phyloP scores from a whole-genome alignment of 129 eudicot genomes.

The Calendula officinalis region DNA sequence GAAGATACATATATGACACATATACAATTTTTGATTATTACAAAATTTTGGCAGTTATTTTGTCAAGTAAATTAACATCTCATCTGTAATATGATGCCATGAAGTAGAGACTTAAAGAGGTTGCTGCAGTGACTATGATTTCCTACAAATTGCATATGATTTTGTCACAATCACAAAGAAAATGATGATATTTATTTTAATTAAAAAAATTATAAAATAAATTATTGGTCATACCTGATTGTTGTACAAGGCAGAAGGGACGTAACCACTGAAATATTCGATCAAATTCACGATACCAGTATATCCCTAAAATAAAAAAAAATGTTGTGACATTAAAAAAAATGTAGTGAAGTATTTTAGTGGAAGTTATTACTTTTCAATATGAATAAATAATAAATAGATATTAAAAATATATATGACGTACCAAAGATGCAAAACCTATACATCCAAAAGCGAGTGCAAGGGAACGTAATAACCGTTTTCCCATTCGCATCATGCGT shows the following conservation, averaged over 20 bases:
- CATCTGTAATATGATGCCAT: conserved; percentile 84
- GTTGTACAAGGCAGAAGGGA: conserved; percentile 69
- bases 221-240: conserved; percentile 59
- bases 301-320: conserved; percentile 57
- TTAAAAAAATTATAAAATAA: neutral
- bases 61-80: conserved; percentile 12
- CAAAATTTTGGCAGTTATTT: conserved; percentile 20
- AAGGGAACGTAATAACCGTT: conserved; percentile 83
- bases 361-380: neutral
- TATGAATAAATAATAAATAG: neutral
- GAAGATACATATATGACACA: too few species aligned
- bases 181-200: neutral
- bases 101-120: conserved; percentile 51
- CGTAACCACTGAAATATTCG: conserved; percentile 48
- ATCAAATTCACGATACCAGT: conserved; percentile 66
- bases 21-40: conserved; percentile 17
- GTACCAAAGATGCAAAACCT: conserved; percentile 75
- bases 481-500: conserved; percentile 78
- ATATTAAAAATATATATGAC: conserved; percentile 21
- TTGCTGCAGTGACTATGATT: conserved; percentile 56
- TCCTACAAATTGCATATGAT: conserved; percentile 48
- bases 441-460: conserved; percentile 79
- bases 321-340: neutral
- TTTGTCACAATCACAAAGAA: neutral
- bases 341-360: neutral